A percentile compares a stretch with the other conserved stretches of the same genome.
phyloP scores from a whole-genome alignment of 345 rosid genomes.

The Moringa oleifera region DNA sequence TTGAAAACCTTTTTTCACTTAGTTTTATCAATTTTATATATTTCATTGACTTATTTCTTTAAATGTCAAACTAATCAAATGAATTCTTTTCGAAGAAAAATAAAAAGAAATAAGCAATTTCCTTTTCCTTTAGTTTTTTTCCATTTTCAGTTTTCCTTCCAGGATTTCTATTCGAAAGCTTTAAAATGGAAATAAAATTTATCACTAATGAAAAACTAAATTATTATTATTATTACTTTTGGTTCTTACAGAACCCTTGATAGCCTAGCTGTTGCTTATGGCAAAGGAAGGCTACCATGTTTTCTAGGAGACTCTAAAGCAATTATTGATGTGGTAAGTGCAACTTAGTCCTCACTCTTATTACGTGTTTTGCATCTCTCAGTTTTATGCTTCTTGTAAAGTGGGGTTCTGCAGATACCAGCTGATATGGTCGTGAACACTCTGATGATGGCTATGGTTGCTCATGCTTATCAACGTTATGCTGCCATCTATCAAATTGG shows the following conservation, averaged over 20 bases:
- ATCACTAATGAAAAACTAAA: no score
- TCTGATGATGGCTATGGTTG: slow-evolving; percentile 33
- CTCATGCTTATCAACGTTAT: slow-evolving; percentile 15
- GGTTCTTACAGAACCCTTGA: slow-evolving; percentile 59
- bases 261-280: slow-evolving; percentile 33
- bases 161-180: no score
- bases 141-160: no score
- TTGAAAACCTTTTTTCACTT: no score
- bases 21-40: no score
- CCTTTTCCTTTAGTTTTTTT: not conserved
- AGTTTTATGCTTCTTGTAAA: no score
- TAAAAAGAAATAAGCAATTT: no score
- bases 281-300: slow-evolving; percentile 41
- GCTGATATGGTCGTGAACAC: slow-evolving; percentile 46
- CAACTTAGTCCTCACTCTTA: not conserved
- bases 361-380: no score
- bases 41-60: no score
- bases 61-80: no score
- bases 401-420: slow-evolving; percentile 22
- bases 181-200: no score
- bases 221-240: not conserved
- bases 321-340: slow-evolving; percentile 43
- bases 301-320: slow-evolving; percentile 32
- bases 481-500: slow-evolving; percentile 66
- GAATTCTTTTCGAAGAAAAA: no score